phyloP scores from a whole-genome alignment of 352 stramenopile genomes.

The Phytopythium litorale region DNA sequence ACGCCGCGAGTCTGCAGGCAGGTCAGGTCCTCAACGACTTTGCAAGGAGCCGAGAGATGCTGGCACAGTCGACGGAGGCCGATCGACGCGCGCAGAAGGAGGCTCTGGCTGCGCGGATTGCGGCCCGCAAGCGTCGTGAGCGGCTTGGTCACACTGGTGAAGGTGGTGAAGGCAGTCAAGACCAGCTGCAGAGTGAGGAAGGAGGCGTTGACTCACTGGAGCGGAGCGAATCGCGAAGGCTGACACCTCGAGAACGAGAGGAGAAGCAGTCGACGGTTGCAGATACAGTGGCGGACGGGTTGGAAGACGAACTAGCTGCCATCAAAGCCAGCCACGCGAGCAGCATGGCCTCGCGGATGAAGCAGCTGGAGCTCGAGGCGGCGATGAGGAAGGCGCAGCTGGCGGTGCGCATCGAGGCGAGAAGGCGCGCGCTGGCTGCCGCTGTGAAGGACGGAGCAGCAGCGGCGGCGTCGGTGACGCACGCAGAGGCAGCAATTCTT shows the following conservation, averaged over 20 bases:
- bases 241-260: not conserved
- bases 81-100: not conserved
- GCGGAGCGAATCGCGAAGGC: not conserved
- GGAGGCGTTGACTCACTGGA: not conserved
- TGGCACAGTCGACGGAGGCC: not conserved
- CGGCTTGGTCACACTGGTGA: not conserved
- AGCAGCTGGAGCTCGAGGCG: conserved; percentile 29
- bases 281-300: not conserved
- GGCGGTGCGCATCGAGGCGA: conserved; percentile 22
- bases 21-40: not conserved
- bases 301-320: conserved; percentile 22
- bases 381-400: conserved; percentile 26
- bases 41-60: not conserved
- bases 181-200: not conserved
- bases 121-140: not conserved
- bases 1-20: not conserved
- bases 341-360: conserved; percentile 16
- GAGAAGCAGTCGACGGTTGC: not conserved
- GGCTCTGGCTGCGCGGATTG: not conserved
- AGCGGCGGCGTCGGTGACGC: conserved; percentile 4
- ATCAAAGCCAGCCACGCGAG: conserved; percentile 27
- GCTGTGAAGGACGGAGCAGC: not conserved
- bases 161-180: not conserved
- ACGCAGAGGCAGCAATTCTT: conserved; percentile 11
- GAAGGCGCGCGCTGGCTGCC: conserved; percentile 16